Conservation (phyloP, 1,284 basidiomycete genomes). For the Pulveroboletus sp. region DNA sequence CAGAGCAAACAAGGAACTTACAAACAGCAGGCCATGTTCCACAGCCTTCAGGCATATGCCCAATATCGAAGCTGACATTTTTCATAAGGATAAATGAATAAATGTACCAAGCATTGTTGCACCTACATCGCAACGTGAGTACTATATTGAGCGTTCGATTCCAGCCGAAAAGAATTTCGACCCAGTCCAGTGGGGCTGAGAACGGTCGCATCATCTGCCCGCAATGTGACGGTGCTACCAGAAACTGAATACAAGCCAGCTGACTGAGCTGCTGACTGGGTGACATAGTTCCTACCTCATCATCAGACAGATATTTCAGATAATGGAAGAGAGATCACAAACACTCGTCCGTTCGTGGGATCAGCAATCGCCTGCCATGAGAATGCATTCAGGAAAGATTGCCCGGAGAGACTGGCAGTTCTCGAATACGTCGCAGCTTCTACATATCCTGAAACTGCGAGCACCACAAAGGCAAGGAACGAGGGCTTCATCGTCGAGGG, state of each 20-base stretch:
- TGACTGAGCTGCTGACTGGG: constrained; percentile 42
- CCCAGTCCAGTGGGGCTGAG: constrained; percentile 37
- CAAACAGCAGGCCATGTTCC: constrained; percentile 43
- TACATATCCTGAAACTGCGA: constrained; percentile 5
- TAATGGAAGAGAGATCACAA: constrained; percentile 12
- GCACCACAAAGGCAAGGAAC: constrained; percentile 10
- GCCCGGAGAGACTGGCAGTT: constrained; percentile 42
- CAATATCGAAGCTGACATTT: constrained; percentile 36
- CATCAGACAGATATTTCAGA: background rate
- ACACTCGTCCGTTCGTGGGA: constrained; percentile 52
- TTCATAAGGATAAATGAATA: background rate
- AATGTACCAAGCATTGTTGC: too few species aligned
- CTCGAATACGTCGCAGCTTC: constrained; percentile 39
- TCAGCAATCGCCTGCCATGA: constrained; percentile 45
- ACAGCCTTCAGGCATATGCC: constrained; percentile 43
- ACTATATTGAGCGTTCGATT: constrained; percentile 34
- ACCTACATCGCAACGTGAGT: constrained; percentile 42
- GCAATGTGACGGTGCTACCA: constrained; percentile 45
- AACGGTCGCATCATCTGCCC: constrained; percentile 37
- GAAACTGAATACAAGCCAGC: constrained; percentile 50
- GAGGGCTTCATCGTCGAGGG: constrained; percentile 12
- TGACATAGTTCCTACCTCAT: constrained; percentile 50
- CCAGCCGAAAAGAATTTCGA: constrained; percentile 40
- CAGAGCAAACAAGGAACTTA: constrained; percentile 11
- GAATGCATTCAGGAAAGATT: constrained; percentile 45